Evolutionary conservation across 2,329 filamentous ascomycete genomes (phyloP), one percentile per base, ranked within the genome.

Genomic region (Emergomyces orientalis): DNA sequence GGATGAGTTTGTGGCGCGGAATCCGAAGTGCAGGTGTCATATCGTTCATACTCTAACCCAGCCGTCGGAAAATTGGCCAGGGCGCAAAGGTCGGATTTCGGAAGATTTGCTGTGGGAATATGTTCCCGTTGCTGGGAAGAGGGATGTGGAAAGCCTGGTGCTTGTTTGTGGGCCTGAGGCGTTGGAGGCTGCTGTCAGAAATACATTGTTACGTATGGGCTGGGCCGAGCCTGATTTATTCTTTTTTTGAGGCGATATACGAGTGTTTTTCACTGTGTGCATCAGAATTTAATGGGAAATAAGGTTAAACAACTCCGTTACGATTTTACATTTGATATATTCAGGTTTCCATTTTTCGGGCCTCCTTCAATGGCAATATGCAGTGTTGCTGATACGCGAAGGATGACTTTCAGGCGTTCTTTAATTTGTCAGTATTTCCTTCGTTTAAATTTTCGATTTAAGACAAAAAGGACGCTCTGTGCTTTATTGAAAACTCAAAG

Each of bases 121-220:
- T 72, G 78, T 66, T 41, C 66, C 69, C 47, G 72, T 66, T n/a
- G 78, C 77, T 0, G 80, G 83, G 64, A 80, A 82, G 14, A 73
- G 73, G 30, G 32, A 27, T 13, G 81, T 83, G 64, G 80, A 82
- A 14, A 73, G 74, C 30, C 73, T 96, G 79, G 85, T 90, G 17
- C 75, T 96, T 63, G 80, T 96, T 19, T 96, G 91, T 76, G 91
- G 91, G 1, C 91, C 91, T 0, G 84, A 82, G 67, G 77, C 86
- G 2, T 79, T 96, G 78, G 90, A 95, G 76, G 86, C 85, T 69
- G 84, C 80, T 63, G 85, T 84, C 3, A 81, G 82, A 66, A 72
- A 77, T 55, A 82, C 83, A 32, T 72, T 89, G 69, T 71, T 80
- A 61, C 81, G 79, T 14, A 77, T 87, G 73, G 89, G 89, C 0